Conservation (phyloP, 352 stramenopile species). For the Pythium sp. region DNA sequence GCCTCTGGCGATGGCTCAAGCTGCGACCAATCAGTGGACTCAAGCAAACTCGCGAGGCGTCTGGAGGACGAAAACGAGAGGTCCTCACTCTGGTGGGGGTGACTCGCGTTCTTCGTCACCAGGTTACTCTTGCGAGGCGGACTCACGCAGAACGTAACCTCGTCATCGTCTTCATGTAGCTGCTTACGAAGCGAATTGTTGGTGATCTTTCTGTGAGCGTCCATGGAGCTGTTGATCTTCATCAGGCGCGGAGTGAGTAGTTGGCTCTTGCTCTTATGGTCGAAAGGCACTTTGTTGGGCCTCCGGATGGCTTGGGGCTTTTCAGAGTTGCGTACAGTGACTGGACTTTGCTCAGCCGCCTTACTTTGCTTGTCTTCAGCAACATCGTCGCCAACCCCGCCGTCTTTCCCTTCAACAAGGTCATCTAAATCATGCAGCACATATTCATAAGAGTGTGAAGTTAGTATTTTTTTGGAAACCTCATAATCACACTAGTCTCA, state of each 20-base stretch:
- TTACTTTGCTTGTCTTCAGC: background rate
- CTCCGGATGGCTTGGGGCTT: background rate
- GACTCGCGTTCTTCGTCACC: background rate
- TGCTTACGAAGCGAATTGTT: background rate
- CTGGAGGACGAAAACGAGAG: conserved; percentile 36
- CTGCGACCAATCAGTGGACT: conserved; percentile 64
- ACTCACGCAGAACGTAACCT: conserved; percentile 8
- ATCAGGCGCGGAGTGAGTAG: background rate
- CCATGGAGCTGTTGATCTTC: background rate
- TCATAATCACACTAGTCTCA: background rate
- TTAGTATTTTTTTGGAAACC: background rate
- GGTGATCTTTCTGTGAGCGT: background rate
- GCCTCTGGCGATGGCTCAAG: background rate
- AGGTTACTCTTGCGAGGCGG: background rate
- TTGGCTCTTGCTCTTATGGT: background rate
- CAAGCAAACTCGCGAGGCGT: conserved; percentile 54
- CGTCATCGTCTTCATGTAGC: background rate
- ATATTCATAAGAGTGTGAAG: too few relatives aligned
- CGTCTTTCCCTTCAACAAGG: conserved; percentile 29
- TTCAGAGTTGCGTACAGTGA: background rate
- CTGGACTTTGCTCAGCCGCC: background rate
- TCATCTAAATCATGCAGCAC: conserved; percentile 22
- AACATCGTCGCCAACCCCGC: background rate
- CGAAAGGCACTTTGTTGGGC: background rate
- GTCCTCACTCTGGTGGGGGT: background rate